Evolutionary conservation across 2,329 filamentous ascomycete species (phyloP), one percentile per base, ranked within the genome.

Genomic region (Aspergillus sclerotialis): DNA sequence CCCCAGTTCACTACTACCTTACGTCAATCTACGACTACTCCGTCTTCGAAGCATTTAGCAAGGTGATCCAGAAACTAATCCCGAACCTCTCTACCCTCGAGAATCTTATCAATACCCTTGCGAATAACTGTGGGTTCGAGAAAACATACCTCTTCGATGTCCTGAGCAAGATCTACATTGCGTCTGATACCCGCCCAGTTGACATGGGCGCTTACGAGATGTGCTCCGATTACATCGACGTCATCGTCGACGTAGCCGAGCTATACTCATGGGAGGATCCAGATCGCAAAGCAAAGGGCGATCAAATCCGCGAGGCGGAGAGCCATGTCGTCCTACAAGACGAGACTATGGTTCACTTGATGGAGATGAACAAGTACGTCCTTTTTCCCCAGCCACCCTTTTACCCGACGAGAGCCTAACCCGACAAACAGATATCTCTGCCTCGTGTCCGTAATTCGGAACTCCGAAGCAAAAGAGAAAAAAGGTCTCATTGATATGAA

Each of bases 61-160:
- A 95, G 63, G 90, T 98, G 43, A 94, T 98, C 44, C 92, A 98
- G 63, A 95, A 95, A 61, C 76, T 98, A 18, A 90, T 98, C 33
- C 90, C 92, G 1, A 85, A 94, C 42, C 76, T 98, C 6, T 86
- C 88, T 5, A 93, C 89, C 16, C 78, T 98, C 36, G 92, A 98
- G 64, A 84, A 88, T 32, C 77, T 98, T 63, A 82, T 98, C 52
- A 95, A 93, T 53, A 92, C 90, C 46, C 76, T 98, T 27, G 93
- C 87, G 65, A 86, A 84, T 41, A 92, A 87, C 10, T 96, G 89
- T 56, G 84, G 86, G 30, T 95, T 98, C 58, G 89, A 96, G 59
- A 98, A 98, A 65, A 90, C 89, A 3, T 98, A 98, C 60, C 78
- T 98, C 5, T 98, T 98, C 57, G 93, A 98, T 56, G 89, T 96